A percentile compares a stretch with the other conserved stretches of the same genome.
These are phyloP conservation scores for Coemansia sp. DNA, from an alignment of 192 early-diverging fungal genomes.

Conservation along the genomic window DNA sequence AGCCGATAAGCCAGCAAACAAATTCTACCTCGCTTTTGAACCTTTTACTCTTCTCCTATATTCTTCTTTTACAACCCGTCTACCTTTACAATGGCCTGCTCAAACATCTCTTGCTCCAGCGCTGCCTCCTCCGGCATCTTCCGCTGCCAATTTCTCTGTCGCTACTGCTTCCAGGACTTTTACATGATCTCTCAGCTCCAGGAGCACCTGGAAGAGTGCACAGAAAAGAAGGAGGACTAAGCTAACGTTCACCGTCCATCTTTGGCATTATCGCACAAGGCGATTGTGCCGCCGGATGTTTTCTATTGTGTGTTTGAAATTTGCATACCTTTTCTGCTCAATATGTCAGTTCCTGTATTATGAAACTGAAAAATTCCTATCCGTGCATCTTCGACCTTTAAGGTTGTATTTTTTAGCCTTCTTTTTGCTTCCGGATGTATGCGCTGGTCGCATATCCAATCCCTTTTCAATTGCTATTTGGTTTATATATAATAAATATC, in stretches of 20 bases:
- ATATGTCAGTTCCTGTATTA: not conserved
- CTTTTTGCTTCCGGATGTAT: not conserved
- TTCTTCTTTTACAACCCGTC: not conserved
- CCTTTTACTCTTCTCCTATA: not conserved
- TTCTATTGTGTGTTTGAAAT: not conserved
- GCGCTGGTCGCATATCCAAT: not conserved
- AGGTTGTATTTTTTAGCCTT: not conserved
- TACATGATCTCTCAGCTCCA: conserved; percentile 17
- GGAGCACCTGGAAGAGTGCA: conserved; percentile 39
- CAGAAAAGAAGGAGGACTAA: conserved; percentile 3
- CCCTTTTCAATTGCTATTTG: not conserved
- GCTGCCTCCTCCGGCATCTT: conserved; percentile 30
- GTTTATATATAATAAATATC: conserved; percentile 3
- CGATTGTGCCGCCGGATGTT: not conserved
- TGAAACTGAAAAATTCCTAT: not conserved
- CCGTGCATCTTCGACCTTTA: not conserved
- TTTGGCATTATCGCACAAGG: too few relatives aligned
- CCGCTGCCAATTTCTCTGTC: conserved; percentile 40
- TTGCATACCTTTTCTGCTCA: not conserved
- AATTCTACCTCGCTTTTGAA: not conserved
- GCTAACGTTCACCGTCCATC: not conserved
- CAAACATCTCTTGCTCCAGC: conserved; percentile 18
- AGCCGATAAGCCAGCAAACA: too few relatives aligned
- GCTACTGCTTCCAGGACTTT: conserved; percentile 33
- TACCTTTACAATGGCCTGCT: conserved; percentile 28